phyloP scores from a whole-genome alignment of 257 asterid genomes.

The Salvia splendens region DNA sequence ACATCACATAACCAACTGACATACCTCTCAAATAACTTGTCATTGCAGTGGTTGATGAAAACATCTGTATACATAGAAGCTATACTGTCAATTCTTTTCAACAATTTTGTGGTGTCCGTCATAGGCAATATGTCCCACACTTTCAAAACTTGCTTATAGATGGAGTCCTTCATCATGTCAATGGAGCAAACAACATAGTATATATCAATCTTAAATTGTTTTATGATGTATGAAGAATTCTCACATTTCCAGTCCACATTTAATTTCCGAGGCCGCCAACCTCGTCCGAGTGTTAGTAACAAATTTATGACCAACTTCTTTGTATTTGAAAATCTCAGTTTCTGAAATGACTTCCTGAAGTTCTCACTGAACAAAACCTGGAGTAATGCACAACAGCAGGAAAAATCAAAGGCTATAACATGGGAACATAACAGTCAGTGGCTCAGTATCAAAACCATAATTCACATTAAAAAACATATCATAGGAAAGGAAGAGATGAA shows the following conservation, averaged over 20 bases:
- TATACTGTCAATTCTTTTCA: constrained; percentile 52
- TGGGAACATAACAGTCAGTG: too few species aligned
- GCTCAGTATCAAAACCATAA: background rate
- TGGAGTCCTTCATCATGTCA: constrained; percentile 44
- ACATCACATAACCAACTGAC: background rate
- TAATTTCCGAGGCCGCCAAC: constrained; percentile 70
- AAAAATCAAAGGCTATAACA: background rate
- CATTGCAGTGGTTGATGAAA: constrained; percentile 49
- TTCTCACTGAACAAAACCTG: constrained; percentile 64
- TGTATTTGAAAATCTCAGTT: constrained; percentile 32
- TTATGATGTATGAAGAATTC: constrained; percentile 45
- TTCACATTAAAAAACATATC: background rate
- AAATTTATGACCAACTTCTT: constrained; percentile 48
- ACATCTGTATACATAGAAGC: constrained; percentile 49
- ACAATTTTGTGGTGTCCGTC: constrained; percentile 47
- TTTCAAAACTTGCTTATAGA: constrained; percentile 55
- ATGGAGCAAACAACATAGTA: constrained; percentile 49
- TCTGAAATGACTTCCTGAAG: constrained; percentile 56
- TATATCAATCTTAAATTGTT: constrained; percentile 55
- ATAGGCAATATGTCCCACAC: constrained; percentile 62
- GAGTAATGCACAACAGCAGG: constrained; percentile 1
- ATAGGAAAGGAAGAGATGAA: constrained; percentile 1
- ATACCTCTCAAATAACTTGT: constrained; percentile 52
- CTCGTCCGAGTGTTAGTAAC: constrained; percentile 56
- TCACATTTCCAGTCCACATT: constrained; percentile 48